Evolutionary conservation across 1,284 basidiomycete species (phyloP), one percentile per base, ranked within the genome.

Genomic region (Leccinum insolens): DNA sequence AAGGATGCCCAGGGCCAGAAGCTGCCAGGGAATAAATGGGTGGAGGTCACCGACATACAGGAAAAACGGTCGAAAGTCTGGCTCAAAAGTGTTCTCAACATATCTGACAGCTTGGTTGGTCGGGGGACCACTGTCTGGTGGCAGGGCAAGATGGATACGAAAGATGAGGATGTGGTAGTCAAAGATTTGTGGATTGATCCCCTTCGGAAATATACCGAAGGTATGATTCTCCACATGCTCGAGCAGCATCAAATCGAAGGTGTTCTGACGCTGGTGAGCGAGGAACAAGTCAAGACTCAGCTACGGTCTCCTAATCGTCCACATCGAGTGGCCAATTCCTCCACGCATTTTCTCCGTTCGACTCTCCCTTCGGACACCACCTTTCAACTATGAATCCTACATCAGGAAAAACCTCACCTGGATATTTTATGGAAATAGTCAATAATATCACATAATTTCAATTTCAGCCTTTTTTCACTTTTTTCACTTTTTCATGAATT

Each of bases 161-260:
- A 6, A 2, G 17, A 20, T 41, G 3, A 15, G 17, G 4, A 15
- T 4, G 46, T 68, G 1, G 44, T 20, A 1, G 17, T 70, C 9
- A 70, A 66, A 57, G 61, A 70, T 12, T 55, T 12, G n/a, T 58
- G 55, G 55, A 58, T 58, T 31, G 25, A 58, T 14, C 55, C 55
- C 15, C 55, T 58, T 58, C 55, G 65, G 39, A 70, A 69, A 58
- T 68, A 67, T 7, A 63, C 57, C 5, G 57, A 68, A 20, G 67
- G 62, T 7, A 63, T 60, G 25, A 67, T 69, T 8, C n/a, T 70
- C 1, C 20, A 22, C 4, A 70, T 63, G 2, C 61, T 70, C 4
- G 46, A 34, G 3, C 4, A 60, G 5, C n/a, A 57, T 3, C 5
- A 34, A 0, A 67, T 70, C 15, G 9, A 67, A 65, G 68, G 65